Percentiles rank a stretch among this genome's conserved stretches.
phyloP scores from a whole-genome alignment of 306 rosid species.

The Pterocarpus santalinus region DNA sequence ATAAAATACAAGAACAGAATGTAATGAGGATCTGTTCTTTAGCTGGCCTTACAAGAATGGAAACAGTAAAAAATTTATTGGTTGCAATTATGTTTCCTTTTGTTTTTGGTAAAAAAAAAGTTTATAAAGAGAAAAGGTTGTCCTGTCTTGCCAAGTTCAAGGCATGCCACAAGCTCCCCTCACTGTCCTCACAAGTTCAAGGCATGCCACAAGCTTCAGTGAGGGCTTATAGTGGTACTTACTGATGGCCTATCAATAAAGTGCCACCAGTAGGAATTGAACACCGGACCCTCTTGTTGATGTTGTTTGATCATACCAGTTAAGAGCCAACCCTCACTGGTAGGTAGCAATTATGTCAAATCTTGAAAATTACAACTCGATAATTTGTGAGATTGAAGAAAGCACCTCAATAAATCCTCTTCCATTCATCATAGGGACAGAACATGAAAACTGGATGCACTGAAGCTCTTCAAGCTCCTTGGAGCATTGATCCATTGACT shows the following conservation, averaged over 20 bases:
- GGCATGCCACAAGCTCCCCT: neutral
- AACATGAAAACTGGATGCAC: conserved; percentile 64
- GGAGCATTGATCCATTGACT: conserved; percentile 48
- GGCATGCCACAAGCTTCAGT: neutral
- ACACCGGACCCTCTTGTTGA: no score
- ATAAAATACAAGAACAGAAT: neutral
- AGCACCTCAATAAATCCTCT: conserved; percentile 79
- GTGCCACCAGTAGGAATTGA: no score
- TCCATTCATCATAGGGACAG: conserved; percentile 65
- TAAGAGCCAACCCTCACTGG: neutral
- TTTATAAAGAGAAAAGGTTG: neutral
- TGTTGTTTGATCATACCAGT: no score
- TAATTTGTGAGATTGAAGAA: conserved; percentile 8
- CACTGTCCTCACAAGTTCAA: no score
- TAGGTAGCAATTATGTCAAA: neutral
- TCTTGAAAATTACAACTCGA: neutral
- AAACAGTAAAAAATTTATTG: neutral
- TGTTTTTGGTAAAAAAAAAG: neutral
- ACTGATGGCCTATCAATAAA: neutral
- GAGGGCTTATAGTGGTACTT: neutral
- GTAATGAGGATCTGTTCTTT: conserved; percentile 16
- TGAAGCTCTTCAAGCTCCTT: conserved; percentile 60
- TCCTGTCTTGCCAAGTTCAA: neutral
- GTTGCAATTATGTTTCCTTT: neutral
- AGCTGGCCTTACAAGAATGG: conserved; percentile 23